These are phyloP conservation scores for Hura crepitans DNA, from an alignment of 441 rosid genomes.

Conservation along the genomic window DNA sequence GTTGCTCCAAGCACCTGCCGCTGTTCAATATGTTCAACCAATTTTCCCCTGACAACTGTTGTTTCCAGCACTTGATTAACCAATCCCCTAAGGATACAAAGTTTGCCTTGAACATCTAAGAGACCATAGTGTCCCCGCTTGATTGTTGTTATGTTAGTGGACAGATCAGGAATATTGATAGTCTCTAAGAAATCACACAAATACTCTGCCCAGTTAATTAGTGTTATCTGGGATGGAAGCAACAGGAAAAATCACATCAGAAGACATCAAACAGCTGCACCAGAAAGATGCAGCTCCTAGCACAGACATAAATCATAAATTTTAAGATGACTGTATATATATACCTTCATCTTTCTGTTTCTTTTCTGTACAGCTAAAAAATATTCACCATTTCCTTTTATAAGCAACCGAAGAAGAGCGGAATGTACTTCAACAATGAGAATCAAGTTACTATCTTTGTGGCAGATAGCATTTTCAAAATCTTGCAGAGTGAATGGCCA, in stretches of 20 bases:
- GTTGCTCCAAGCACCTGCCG: conserved; percentile 71
- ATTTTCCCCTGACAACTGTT: conserved; percentile 49
- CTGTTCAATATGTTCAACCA: conserved; percentile 76
- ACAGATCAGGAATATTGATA: conserved; percentile 46
- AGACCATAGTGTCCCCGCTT: conserved; percentile 91
- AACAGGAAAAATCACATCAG: conserved; percentile 10
- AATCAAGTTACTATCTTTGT: conserved; percentile 68
- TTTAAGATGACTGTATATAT: conserved; percentile 6
- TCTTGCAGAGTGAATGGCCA: conserved; percentile 83
- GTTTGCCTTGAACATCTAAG: conserved; percentile 52
- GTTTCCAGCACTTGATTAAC: conserved; percentile 64
- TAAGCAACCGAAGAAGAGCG: conserved; percentile 65
- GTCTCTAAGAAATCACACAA: conserved; percentile 82
- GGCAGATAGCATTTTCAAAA: conserved; percentile 86
- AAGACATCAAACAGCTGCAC: conserved; percentile 21
- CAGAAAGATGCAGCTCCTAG: conserved; percentile 1
- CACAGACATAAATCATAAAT: neutral
- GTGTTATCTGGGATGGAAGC: conserved; percentile 59
- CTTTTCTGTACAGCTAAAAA: conserved; percentile 41
- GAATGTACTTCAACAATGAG: conserved; percentile 83
- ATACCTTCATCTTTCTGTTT: conserved; percentile 66
- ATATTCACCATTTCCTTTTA: conserved; percentile 46
- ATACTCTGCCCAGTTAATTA: conserved; percentile 80
- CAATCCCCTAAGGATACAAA: conserved; percentile 61
- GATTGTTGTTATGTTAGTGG: conserved; percentile 47